These are phyloP conservation scores for Fusarium annulatum DNA, from an alignment of 2,329 filamentous ascomycete genomes.

Conservation along the genomic window DNA sequence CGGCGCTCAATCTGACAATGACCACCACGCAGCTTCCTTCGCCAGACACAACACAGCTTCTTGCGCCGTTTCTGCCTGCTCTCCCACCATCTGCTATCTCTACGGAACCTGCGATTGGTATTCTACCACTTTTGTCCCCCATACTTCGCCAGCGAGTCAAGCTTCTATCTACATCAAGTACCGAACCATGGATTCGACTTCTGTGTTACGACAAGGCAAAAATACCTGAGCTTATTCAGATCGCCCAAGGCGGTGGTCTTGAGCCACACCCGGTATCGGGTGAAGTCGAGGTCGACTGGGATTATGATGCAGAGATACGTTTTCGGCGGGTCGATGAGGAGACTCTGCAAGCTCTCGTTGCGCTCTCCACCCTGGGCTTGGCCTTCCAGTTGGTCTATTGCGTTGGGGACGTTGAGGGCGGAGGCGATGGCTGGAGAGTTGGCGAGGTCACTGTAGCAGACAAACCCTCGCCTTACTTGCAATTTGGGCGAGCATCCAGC, in stretches of 20 bases:
- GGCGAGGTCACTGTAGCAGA: slow-evolving; percentile 75
- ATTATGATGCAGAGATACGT: slow-evolving; percentile 69
- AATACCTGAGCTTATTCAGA: slow-evolving; percentile 67
- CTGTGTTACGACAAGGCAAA: slow-evolving; percentile 74
- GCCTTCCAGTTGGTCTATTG: slow-evolving; percentile 77
- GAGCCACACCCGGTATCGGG: slow-evolving; percentile 86
- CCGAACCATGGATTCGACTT: slow-evolving; percentile 78
- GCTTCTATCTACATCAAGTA: slow-evolving; percentile 68
- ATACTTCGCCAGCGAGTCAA: slow-evolving; percentile 74
- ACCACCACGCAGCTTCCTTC: slow-evolving; percentile 49
- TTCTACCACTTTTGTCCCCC: slow-evolving; percentile 71
- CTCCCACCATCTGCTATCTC: slow-evolving; percentile 70
- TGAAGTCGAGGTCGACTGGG: slow-evolving; percentile 80
- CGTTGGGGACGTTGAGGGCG: slow-evolving; percentile 70
- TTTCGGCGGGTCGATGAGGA: slow-evolving; percentile 80
- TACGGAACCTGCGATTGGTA: slow-evolving; percentile 64
- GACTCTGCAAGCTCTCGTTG: slow-evolving; percentile 76
- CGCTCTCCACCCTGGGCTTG: slow-evolving; percentile 70
- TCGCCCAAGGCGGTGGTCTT: slow-evolving; percentile 71
- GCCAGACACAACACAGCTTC: slow-evolving; percentile 59
- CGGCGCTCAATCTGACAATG: slow-evolving; percentile 38
- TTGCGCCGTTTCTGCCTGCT: slow-evolving; percentile 68
- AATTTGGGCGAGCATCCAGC: slow-evolving; percentile 61
- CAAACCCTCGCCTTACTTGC: slow-evolving; percentile 64
- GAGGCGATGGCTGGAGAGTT: slow-evolving; percentile 75